phyloP scores from a whole-genome alignment of 306 rosid species.

The Cucurbita maxima region DNA sequence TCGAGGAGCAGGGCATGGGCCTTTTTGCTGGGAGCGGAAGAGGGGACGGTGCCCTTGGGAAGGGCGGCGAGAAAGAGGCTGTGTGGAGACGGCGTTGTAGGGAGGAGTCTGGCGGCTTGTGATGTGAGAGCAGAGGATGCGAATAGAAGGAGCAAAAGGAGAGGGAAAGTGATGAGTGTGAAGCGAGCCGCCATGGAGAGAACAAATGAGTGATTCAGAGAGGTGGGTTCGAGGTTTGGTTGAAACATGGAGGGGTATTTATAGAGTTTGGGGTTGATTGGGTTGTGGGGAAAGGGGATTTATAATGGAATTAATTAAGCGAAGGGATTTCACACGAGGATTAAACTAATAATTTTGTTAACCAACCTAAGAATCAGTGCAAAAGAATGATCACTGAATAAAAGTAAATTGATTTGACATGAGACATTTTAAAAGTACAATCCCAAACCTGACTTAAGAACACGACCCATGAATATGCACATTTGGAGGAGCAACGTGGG shows the following conservation, averaged over 20 bases:
- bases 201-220: not conserved
- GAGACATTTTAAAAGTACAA: no score
- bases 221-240: not conserved
- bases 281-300: no score
- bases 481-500: not conserved
- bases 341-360: not conserved
- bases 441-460: not conserved
- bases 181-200: constrained; percentile 47
- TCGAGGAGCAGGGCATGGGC: constrained; percentile 39
- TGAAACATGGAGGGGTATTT: not conserved
- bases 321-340: not conserved
- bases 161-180: not conserved
- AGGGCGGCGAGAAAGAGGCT: constrained; percentile 40
- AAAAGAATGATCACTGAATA: not conserved
- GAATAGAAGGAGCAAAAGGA: constrained; percentile 23
- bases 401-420: no score
- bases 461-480: not conserved
- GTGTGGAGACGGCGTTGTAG: constrained; percentile 10
- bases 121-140: constrained; percentile 18
- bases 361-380: not conserved
- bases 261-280: not conserved
- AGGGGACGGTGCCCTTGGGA: constrained; percentile 63
- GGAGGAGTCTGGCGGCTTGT: constrained; percentile 37
- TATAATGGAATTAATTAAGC: not conserved
- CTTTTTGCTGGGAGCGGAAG: constrained; percentile 61